Conservation (phyloP, 2,329 filamentous ascomycete species). For the Neopestalotiopsis rosae region DNA sequence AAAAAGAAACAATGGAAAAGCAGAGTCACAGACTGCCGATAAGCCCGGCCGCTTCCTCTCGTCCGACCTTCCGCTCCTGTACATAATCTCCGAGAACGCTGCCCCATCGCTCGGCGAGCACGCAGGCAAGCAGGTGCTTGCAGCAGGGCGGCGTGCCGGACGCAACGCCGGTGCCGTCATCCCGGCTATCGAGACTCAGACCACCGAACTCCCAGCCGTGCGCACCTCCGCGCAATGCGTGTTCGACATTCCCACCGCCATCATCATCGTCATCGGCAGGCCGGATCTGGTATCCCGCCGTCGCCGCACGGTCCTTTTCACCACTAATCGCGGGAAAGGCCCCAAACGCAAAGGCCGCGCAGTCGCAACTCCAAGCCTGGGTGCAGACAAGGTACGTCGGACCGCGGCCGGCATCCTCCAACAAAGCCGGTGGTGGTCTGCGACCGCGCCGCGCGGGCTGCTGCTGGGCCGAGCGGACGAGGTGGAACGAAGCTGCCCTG, state of each 20-base stretch:
- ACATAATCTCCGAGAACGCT: slow-evolving; percentile 61
- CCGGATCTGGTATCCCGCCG: slow-evolving; percentile 17
- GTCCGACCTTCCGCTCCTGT: slow-evolving; percentile 57
- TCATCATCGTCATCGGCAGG: slow-evolving; percentile 21
- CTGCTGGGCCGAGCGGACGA: slow-evolving; percentile 65
- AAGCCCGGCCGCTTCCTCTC: slow-evolving; percentile 77
- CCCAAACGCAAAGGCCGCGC: slow-evolving; percentile 80
- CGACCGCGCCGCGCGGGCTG: slow-evolving; percentile 33
- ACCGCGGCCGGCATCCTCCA: slow-evolving; percentile 31
- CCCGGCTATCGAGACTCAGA: slow-evolving; percentile 39
- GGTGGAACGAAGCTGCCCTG: slow-evolving; percentile 51
- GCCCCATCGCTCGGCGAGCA: slow-evolving; percentile 72
- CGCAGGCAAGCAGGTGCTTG: slow-evolving; percentile 88
- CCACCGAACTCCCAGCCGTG: slow-evolving; percentile 37
- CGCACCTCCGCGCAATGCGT: slow-evolving; percentile 17
- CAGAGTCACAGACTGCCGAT: slow-evolving; percentile 34
- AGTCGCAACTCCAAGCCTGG: slow-evolving; percentile 85
- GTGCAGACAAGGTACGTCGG: slow-evolving; percentile 73
- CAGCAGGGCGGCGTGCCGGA: slow-evolving; percentile 61
- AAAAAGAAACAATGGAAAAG: not conserved
- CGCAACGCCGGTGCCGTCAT: not conserved
- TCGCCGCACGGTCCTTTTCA: not conserved
- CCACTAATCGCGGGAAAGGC: slow-evolving; percentile 57
- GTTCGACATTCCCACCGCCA: not conserved
- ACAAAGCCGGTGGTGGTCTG: slow-evolving; percentile 28